A percentile compares a stretch with the other conserved stretches of the same genome.
Evolutionary conservation across 495 filamentous ascomycete genomes (phyloP).

Genomic region (Emericellopsis terricola): DNA sequence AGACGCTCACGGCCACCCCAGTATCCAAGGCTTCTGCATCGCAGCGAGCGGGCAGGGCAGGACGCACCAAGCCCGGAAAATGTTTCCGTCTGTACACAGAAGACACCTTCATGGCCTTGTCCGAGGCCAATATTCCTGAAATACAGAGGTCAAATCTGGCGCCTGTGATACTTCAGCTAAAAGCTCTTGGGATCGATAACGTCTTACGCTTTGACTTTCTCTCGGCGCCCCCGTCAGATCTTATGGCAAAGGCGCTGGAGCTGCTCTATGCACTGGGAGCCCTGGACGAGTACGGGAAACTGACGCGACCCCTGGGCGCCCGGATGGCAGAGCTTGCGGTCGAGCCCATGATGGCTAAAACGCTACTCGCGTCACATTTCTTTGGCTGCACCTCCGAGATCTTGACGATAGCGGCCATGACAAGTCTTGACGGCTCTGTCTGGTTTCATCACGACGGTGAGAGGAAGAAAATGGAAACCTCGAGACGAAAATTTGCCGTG

Average conservation of each 20-base stretch:
- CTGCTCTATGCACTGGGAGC: conserved; percentile 79
- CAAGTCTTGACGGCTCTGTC: conserved; percentile 60
- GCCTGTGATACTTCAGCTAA: conserved; percentile 79
- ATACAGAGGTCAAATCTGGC: conserved; percentile 90
- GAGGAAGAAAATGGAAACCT: conserved; percentile 52
- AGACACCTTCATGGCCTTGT: conserved; percentile 46
- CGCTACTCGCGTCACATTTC: conserved; percentile 54
- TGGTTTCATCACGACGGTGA: conserved; percentile 68
- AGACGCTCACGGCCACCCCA: conserved; percentile 70
- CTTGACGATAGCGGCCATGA: conserved; percentile 88
- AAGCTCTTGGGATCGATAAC: conserved; percentile 93
- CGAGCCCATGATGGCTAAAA: conserved; percentile 93
- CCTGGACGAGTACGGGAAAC: conserved; percentile 76
- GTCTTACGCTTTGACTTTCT: conserved; percentile 81
- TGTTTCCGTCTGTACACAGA: conserved; percentile 91
- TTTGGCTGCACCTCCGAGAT: conserved; percentile 77
- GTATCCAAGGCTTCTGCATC: conserved; percentile 87
- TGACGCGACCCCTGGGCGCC: conserved; percentile 70
- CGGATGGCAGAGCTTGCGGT: conserved; percentile 92
- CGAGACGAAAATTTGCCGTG: conserved; percentile 68
- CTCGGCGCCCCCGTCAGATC: conserved; percentile 72
- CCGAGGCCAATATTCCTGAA: conserved; percentile 66
- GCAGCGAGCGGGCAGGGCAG: conserved; percentile 82
- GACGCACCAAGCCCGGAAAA: conserved; percentile 83
- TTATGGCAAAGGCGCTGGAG: conserved; percentile 77